Percentiles rank a stretch among this genome's conserved stretches.
Conservation (phyloP, 371 early-diverging fungal species). For the Zychaea mexicana region DNA sequence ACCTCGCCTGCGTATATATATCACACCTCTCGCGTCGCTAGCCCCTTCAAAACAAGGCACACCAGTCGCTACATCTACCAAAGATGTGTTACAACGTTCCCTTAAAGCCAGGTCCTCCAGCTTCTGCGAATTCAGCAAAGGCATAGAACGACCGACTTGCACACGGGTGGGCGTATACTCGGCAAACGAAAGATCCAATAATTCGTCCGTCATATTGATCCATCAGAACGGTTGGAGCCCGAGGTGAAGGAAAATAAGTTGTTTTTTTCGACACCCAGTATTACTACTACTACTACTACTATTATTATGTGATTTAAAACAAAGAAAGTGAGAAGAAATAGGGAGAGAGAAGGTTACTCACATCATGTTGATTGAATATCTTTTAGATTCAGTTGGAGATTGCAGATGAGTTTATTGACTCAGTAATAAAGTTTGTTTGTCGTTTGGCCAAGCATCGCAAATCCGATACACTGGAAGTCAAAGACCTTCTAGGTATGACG, state of each 20-base stretch:
- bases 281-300: no score
- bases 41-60: constrained; percentile 16
- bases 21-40: constrained; percentile 13
- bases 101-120: constrained; percentile 8
- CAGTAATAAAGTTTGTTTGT: constrained; percentile 84
- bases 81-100: constrained; percentile 14
- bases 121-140: background rate
- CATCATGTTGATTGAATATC: background rate
- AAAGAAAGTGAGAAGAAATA: background rate
- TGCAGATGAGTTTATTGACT: constrained; percentile 93
- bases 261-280: no score
- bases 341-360: background rate
- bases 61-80: constrained; percentile 14
- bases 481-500: no score
- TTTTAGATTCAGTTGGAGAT: constrained; percentile 80
- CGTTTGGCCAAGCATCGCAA: constrained; percentile 91
- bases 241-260: constrained; percentile 93
- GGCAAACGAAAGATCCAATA: constrained; percentile 88
- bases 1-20: constrained; percentile 1
- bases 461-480: constrained; percentile 82
- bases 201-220: constrained; percentile 87
- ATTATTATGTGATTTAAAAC: no score
- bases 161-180: constrained; percentile 50
- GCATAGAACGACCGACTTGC: constrained; percentile 24
- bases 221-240: constrained; percentile 80